Percentiles rank a stretch among this genome's conserved stretches.
Conservation (phyloP, 2,329 filamentous ascomycete genomes). For the Paramyrothecium roridum region DNA sequence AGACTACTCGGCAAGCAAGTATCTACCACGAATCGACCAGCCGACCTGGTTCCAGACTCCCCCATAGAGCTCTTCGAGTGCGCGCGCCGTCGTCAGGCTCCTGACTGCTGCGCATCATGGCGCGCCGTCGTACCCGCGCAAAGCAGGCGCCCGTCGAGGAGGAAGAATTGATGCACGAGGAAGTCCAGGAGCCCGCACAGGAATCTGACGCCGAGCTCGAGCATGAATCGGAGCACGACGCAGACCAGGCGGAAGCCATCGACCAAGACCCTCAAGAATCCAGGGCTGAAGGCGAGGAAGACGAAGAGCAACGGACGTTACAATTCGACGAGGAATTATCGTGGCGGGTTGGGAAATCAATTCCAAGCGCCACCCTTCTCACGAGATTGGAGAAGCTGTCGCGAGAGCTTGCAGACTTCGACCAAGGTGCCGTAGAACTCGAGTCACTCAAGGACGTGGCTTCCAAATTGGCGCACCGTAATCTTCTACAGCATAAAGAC, state of each 20-base stretch:
- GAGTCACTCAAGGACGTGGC: conserved; percentile 82
- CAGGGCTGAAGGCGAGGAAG: conserved; percentile 12
- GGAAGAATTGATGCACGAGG: conserved; percentile 13
- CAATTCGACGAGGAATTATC: conserved; percentile 83
- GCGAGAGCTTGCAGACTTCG: conserved; percentile 78
- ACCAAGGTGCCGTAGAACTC: conserved; percentile 81
- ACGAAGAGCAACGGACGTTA: conserved; percentile 42
- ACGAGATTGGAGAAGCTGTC: conserved; percentile 76
- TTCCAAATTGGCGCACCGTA: conserved; percentile 77
- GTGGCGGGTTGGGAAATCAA: conserved; percentile 89
- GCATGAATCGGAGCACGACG: conserved; percentile 9
- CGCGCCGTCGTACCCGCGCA: conserved; percentile 31
- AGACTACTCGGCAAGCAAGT: no score
- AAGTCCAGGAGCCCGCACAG: conserved; percentile 12
- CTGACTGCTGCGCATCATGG: conserved; percentile 23
- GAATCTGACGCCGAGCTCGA: conserved; percentile 7
- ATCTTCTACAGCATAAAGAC: conserved; percentile 87
- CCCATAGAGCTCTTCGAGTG: conserved; percentile 4
- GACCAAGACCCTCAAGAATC: conserved; percentile 10
- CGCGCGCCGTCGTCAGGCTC: neutral
- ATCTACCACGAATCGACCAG: neutral
- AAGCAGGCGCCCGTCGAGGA: conserved; percentile 23
- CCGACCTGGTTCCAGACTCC: neutral
- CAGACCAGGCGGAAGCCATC: neutral
- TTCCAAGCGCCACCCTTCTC: conserved; percentile 78